phyloP scores from a whole-genome alignment of 352 stramenopile genomes.

The Globisporangium barbulae region DNA sequence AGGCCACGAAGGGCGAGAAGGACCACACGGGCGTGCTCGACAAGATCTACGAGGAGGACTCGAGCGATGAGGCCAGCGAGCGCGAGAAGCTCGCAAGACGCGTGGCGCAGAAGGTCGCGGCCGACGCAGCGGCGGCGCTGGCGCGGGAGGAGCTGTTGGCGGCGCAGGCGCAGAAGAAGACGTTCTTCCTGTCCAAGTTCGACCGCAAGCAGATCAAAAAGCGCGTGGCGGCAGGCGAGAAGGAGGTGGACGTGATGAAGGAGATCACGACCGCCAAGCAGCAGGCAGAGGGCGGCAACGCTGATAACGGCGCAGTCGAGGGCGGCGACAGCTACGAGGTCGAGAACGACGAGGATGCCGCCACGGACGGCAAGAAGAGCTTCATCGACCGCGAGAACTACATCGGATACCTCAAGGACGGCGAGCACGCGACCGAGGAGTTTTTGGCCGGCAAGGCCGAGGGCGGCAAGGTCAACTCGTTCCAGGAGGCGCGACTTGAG shows the following conservation, averaged over 20 bases:
- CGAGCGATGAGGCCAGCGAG: conserved; percentile 25
- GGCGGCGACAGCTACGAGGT: conserved; percentile 11
- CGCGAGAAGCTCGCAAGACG: conserved; percentile 16
- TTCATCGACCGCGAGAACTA: conserved; percentile 87
- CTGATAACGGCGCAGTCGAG: neutral
- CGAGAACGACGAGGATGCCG: conserved; percentile 27
- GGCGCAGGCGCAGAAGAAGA: conserved; percentile 45
- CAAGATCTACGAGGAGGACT: conserved; percentile 36
- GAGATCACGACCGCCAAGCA: conserved; percentile 51
- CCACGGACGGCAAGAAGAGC: conserved; percentile 22
- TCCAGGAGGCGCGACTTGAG: conserved; percentile 88
- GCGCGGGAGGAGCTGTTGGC: conserved; percentile 10
- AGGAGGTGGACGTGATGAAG: conserved; percentile 73
- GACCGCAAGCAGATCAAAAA: conserved; percentile 95
- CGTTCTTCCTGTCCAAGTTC: conserved; percentile 91
- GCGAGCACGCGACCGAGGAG: conserved; percentile 70
- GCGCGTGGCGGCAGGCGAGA: conserved; percentile 64
- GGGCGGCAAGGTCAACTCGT: conserved; percentile 74
- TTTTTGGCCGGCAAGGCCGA: conserved; percentile 72
- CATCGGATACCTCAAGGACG: conserved; percentile 82
- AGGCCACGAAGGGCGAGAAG: conserved; percentile 49
- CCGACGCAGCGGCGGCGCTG: conserved; percentile 8
- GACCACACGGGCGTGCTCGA: conserved; percentile 24
- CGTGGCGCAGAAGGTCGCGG: conserved; percentile 11
- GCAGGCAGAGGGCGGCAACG: conserved; percentile 1